phyloP scores from a whole-genome alignment of 768 basidiomycete genomes.

The Pulveroboletus frians region DNA sequence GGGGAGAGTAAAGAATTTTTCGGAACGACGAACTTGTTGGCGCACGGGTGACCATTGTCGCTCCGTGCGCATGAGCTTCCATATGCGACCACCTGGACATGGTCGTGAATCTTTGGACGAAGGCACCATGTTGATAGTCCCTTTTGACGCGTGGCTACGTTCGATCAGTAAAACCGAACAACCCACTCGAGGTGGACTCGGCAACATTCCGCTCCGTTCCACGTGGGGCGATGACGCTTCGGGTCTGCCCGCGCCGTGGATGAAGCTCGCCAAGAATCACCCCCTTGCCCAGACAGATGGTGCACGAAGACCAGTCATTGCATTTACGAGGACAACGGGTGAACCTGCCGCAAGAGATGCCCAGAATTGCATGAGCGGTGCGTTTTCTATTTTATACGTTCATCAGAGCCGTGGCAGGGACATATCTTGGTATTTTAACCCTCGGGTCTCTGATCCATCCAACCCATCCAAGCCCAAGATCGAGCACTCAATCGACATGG shows the following conservation, averaged over 20 bases:
- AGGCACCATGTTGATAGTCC: too few species aligned
- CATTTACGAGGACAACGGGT: not conserved
- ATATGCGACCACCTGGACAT: not conserved
- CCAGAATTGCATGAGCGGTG: constrained; percentile 2
- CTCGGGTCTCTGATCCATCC: not conserved
- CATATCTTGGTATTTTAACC: constrained; percentile 11
- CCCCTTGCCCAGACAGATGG: not conserved
- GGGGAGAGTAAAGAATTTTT: not conserved
- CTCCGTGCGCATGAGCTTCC: not conserved
- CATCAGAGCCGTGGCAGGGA: not conserved
- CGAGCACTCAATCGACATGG: not conserved
- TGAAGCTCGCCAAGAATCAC: not conserved
- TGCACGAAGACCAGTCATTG: not conserved
- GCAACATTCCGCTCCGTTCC: not conserved
- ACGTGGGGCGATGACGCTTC: not conserved
- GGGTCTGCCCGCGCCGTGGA: not conserved
- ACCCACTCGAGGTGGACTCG: not conserved
- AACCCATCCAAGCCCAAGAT: not conserved
- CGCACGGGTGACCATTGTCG: not conserved
- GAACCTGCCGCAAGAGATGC: not conserved
- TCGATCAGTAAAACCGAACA: not conserved
- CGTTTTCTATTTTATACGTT: not conserved
- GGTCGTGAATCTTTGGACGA: not conserved
- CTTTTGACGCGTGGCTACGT: not conserved
- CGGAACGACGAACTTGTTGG: not conserved